Conservation (phyloP, 1,284 basidiomycete species). For the Microstroma glucosiphilum region DNA sequence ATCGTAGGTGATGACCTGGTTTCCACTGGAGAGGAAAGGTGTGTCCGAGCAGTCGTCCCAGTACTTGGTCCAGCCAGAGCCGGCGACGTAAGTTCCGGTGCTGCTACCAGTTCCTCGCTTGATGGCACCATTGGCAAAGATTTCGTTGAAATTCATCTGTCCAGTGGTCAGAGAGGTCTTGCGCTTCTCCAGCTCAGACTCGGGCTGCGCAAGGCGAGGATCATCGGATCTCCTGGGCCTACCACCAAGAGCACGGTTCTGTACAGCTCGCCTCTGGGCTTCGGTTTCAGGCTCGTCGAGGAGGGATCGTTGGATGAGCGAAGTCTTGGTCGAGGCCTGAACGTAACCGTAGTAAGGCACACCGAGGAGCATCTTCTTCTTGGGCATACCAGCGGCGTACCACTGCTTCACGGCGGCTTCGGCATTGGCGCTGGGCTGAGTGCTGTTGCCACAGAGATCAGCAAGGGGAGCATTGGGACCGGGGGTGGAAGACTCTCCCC, state of each 20-base stretch:
- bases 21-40: constrained; percentile 31
- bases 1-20: constrained; percentile 37
- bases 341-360: constrained; percentile 42
- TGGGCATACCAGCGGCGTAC: constrained; percentile 38
- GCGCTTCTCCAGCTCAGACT: background rate
- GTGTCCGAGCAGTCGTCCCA: constrained; percentile 45
- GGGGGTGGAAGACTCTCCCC: constrained; percentile 24
- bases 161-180: constrained; percentile 21
- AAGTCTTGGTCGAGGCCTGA: constrained; percentile 15
- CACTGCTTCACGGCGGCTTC: constrained; percentile 36
- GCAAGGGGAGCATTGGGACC: constrained; percentile 42
- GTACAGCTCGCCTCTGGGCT: background rate
- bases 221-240: background rate
- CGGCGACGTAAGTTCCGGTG: constrained; percentile 15
- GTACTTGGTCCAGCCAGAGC: constrained; percentile 30
- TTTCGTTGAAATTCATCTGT: constrained; percentile 31
- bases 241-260: background rate
- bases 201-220: background rate
- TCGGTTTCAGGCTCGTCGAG: background rate
- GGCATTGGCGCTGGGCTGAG: constrained; percentile 33
- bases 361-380: constrained; percentile 38
- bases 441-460: constrained; percentile 36
- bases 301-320: constrained; percentile 12
- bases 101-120: constrained; percentile 6
- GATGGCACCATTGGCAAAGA: constrained; percentile 30